Evolutionary conservation across 129 eudicot genomes (phyloP).

Genomic region (Oenanthe sinensis): DNA sequence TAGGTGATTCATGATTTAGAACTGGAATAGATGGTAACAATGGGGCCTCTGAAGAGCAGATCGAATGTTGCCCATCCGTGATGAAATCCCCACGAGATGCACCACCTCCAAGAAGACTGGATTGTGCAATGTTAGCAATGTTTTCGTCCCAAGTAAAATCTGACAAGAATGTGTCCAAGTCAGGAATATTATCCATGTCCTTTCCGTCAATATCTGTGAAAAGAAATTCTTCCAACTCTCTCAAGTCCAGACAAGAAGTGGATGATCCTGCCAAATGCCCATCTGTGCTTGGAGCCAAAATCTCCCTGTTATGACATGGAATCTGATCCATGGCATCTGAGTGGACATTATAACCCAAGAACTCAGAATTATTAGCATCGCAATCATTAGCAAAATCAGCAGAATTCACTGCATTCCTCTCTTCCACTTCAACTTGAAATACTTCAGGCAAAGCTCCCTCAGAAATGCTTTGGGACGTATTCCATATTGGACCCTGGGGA

Average conservation of each 20-base stretch:
- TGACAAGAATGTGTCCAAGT: conserved; percentile 40
- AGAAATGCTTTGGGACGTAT: conserved; percentile 9
- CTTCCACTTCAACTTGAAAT: conserved; percentile 7
- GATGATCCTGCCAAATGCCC: conserved; percentile 34
- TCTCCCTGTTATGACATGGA: conserved; percentile 15
- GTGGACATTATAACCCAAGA: not conserved
- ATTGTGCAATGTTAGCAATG: conserved; percentile 11
- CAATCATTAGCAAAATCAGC: conserved; percentile 9
- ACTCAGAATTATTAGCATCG: not conserved
- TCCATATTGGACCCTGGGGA: conserved; percentile 29
- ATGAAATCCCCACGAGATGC: conserved; percentile 11
- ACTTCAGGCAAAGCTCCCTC: conserved; percentile 16
- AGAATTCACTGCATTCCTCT: not conserved
- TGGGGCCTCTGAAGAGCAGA: conserved; percentile 1
- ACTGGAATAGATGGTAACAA: not conserved
- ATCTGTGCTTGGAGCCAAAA: conserved; percentile 28
- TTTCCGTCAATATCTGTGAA: conserved; percentile 37
- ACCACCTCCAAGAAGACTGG: conserved; percentile 3
- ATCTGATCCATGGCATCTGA: conserved; percentile 15
- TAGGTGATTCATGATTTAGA: not conserved
- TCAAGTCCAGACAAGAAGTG: conserved; percentile 37
- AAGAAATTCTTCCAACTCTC: conserved; percentile 46
- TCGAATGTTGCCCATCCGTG: conserved; percentile 10
- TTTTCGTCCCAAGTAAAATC: conserved; percentile 33
- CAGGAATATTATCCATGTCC: conserved; percentile 29